Evolutionary conservation across 1,284 basidiomycete genomes (phyloP), one percentile per base, ranked within the genome.

Genomic region (Ganoderma multipileum): DNA sequence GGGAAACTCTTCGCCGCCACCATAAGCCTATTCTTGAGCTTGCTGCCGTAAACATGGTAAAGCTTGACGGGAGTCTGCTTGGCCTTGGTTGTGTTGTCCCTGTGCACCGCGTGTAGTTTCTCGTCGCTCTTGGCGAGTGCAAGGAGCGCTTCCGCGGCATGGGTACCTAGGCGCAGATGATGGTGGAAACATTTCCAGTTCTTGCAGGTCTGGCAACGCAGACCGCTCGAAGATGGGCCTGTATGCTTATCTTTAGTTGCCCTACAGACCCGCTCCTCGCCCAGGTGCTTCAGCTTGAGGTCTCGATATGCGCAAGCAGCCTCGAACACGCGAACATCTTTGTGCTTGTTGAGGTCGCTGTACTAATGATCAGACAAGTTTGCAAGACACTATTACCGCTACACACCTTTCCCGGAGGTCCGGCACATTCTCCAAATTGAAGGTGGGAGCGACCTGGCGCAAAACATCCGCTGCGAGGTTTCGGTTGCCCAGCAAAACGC

Each of bases 101-200:
- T 66, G 72, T 91, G 90, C 20, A 73, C 66, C 1, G 73, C 61
- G 68, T 93, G 91, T 81, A 85, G 89, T 11, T 9, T 20, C 9
- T 11, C 16, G 8, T 30, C 67, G 61, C 83, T 77, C 0, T 71
- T 73, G 18, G 72, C 70, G 36, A 77, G 65, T 8, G 72, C 72
- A 2, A 84, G 70, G 7, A 91, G 70, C 1, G 85, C 88, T 68
- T 87, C 83, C 2, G 84, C 80, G 2, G 85, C 83, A 76, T 93
- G 90, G 33, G 88, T 74, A 14, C 81, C 82, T 30, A 75, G 72
- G 8, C 75, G 58, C n/a, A 90, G 76, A 8, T 89, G 74, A 73
- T 91, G 88, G 11, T 70, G 69, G 74, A 86, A 89, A 71, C 90
- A 92, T 67, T 72, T 81, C 14, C n/a, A 38, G 36, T 14, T 18